A percentile compares a stretch with the other conserved stretches of the same genome.
Conservation (phyloP, 2,329 filamentous ascomycete genomes). For the Pseudocercospora ulei region DNA sequence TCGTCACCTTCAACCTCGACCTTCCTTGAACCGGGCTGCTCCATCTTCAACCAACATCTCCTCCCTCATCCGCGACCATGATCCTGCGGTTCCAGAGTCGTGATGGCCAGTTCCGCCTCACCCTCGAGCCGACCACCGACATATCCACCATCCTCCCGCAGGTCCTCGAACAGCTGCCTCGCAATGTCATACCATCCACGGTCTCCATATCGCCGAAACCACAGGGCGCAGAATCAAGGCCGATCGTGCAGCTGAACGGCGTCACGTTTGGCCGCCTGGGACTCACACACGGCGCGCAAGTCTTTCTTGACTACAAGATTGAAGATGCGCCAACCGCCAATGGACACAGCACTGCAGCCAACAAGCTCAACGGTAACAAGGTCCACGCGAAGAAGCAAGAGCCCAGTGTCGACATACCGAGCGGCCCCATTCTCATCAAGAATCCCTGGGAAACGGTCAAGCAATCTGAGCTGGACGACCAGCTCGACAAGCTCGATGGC, state of each 20-base stretch:
- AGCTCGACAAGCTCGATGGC: slow-evolving; percentile 75
- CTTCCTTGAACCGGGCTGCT: too few relatives aligned
- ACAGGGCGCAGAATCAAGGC: slow-evolving; percentile 50
- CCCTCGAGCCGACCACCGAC: slow-evolving; percentile 60
- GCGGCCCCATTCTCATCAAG: slow-evolving; percentile 56
- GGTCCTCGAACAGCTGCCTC: slow-evolving; percentile 52
- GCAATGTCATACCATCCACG: slow-evolving; percentile 46
- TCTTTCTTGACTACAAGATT: slow-evolving; percentile 69
- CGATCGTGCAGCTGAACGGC: slow-evolving; percentile 45
- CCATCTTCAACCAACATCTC: slow-evolving; percentile 9
- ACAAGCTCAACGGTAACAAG: slow-evolving; percentile 68
- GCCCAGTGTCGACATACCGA: slow-evolving; percentile 50
- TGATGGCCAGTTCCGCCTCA: slow-evolving; percentile 84
- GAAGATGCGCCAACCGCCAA: slow-evolving; percentile 47
- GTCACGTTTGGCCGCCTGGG: slow-evolving; percentile 51
- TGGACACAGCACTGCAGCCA: slow-evolving; percentile 42
- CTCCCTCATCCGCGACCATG: slow-evolving; percentile 46
- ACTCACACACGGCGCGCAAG: slow-evolving; percentile 69
- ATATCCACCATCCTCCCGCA: slow-evolving; percentile 53
- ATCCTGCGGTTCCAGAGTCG: slow-evolving; percentile 79
- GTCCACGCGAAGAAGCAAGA: slow-evolving; percentile 59
- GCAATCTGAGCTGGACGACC: slow-evolving; percentile 79
- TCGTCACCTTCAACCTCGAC: too few relatives aligned
- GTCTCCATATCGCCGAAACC: slow-evolving; percentile 53
- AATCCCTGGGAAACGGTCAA: slow-evolving; percentile 89